Base-by-base conservation (phyloP, 2,329 filamentous ascomycete species). In the Colletotrichum navitas region DNA sequence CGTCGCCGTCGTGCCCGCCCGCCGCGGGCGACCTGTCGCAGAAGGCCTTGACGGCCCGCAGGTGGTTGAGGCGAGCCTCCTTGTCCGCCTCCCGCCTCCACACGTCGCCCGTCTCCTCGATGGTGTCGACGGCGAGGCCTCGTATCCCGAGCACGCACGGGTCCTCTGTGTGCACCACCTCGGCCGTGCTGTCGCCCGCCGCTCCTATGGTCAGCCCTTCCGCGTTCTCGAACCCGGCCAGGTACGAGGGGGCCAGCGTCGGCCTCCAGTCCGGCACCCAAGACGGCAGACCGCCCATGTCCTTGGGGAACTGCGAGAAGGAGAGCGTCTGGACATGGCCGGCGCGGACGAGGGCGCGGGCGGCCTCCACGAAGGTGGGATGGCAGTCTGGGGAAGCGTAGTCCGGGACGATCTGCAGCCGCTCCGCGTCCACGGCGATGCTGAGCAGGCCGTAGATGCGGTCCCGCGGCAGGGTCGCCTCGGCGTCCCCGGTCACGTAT, bases 181-280 rank as follows among this genome's bases (percentile, higher is more conserved):
- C 59, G 11, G 68, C 63, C 10, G 34, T 14, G 59, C 26, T 70
- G 21, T 67, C 45, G 8, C 71, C 70, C n/a, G 52, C 10, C 1
- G 71, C 66, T 18, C 43, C 24, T 5, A 61, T 26, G 10, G 54
- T 47, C 12, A 63, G 66, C n/a, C 47, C 36, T 14, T 65, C 63
- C 3, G 41, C 59, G 41, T 59, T 45, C 24, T 71, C 70, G 24
- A 52, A 63, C 6, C 32, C 39, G 32, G 43, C 43, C 26, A 60
- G 45, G 56, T 64, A 73, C 3, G 66, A 71, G 5, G 10, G 52
- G 12, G 26, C 18, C 39, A 71, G 45, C 8, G 45, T 63, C 39
- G 68, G 29, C 21, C 79, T 76, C 81, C 81, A 82, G 75, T 83
- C 81, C 1, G 81, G 81, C 34, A 81, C 80, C 81, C 81, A 83